phyloP scores from a whole-genome alignment of 75 land plant species.

The Sequoiadendron giganteum region DNA sequence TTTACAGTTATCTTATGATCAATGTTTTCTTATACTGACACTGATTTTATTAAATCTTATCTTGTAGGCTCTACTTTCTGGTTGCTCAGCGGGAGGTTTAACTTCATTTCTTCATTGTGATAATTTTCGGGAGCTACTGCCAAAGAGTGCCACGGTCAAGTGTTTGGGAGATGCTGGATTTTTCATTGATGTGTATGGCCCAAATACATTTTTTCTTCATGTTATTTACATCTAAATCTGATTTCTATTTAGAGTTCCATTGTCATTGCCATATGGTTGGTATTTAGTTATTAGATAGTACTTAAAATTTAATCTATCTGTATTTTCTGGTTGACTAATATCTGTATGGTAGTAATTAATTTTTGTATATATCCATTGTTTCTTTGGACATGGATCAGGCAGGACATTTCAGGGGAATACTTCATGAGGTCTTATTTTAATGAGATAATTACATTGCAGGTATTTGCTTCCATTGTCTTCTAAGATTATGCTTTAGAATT shows the following conservation, averaged over 20 bases:
- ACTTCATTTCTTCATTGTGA: constrained; percentile 83
- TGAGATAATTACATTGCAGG: constrained; percentile 65
- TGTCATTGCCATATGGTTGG: neutral
- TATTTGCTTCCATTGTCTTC: constrained; percentile 14
- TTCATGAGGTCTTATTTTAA: constrained; percentile 41
- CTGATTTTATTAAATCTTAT: neutral
- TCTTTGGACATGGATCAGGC: constrained; percentile 23
- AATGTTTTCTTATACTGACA: neutral
- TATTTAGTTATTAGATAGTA: neutral
- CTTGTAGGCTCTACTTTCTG: constrained; percentile 77
- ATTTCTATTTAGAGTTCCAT: neutral
- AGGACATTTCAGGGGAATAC: constrained; percentile 41
- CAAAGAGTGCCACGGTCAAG: constrained; percentile 50
- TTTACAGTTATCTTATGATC: neutral
- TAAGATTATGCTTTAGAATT: neutral
- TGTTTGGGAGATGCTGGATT: constrained; percentile 79
- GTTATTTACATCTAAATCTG: neutral
- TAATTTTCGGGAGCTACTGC: constrained; percentile 50
- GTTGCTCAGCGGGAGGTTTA: constrained; percentile 92
- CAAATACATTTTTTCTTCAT: neutral
- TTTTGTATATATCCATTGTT: neutral
- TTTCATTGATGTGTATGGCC: constrained; percentile 68
- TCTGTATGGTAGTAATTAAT: constrained; percentile 56
- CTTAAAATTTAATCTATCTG: neutral
- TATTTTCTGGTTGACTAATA: neutral